Percentiles rank a stretch among this genome's conserved stretches.
Conservation (phyloP, 768 basidiomycete species). For the Tricholoma terreum region DNA sequence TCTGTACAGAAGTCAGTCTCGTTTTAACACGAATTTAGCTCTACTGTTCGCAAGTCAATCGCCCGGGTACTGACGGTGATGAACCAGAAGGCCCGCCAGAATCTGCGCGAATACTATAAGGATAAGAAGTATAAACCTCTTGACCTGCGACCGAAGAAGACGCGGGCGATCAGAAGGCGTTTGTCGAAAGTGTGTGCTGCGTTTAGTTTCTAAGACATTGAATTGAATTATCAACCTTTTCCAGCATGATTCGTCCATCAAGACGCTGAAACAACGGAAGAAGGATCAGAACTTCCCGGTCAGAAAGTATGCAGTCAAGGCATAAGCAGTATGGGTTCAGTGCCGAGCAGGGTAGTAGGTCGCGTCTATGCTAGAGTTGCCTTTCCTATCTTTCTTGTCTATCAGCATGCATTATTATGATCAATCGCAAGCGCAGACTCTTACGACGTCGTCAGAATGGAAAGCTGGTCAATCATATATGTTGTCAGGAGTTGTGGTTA, state of each 20-base stretch:
- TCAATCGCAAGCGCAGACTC: conserved; percentile 13
- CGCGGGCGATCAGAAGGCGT: conserved; percentile 94
- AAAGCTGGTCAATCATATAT: too few relatives aligned
- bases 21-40: conserved; percentile 42
- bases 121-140: conserved; percentile 94
- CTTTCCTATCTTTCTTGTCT: conserved; percentile 17
- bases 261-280: conserved; percentile 93
- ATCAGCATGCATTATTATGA: conserved; percentile 16
- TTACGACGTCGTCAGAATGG: conserved; percentile 2
- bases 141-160: conserved; percentile 97
- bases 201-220: background rate
- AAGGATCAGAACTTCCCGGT: conserved; percentile 91
- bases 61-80: conserved; percentile 97
- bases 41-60: conserved; percentile 96
- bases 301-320: conserved; percentile 96
- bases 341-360: conserved; percentile 8
- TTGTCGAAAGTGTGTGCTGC: conserved; percentile 71
- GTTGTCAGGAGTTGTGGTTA: too few relatives aligned
- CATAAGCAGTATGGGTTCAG: conserved; percentile 41
- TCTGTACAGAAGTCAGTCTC: background rate
- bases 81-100: conserved; percentile 97
- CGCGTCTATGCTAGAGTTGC: conserved; percentile 16
- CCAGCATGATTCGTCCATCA: conserved; percentile 78
- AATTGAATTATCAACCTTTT: background rate
- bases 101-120: conserved; percentile 98